Evolutionary conservation across 2,329 filamentous ascomycete species (phyloP), one percentile per base, ranked within the genome.

Genomic region (Alternaria rosae): DNA sequence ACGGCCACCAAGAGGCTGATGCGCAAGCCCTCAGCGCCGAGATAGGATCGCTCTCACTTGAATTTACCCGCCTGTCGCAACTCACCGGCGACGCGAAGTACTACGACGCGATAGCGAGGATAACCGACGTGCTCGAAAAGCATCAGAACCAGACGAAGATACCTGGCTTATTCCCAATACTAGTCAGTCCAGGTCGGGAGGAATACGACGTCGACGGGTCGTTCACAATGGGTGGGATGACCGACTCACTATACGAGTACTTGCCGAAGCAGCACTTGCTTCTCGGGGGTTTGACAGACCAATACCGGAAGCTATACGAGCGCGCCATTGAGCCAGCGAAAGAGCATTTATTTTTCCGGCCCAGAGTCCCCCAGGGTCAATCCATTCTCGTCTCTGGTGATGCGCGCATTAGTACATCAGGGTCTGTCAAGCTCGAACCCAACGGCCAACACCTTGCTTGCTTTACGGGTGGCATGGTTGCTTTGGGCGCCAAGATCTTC

Each of bases 321-420:
- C 87, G 86, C 59, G 86, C 88, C 5, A 86, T 90, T 28, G 86
- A 90, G 6, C 88, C 88, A 0, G 87, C 90, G 35, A 91, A 91
- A 67, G 85, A 92, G 66, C 86, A 91, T 76, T 84, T 97, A 10
- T 87, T 97, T 59, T 97, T 88, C 79, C 86, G 90, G 6, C 93
- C 93, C 1, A 91, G 95, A 87, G 86, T 88, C 20, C 86, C 88
- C 7, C 82, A 85, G 7, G 83, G 87, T 55, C 86, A 86, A 54
- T 87, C 94, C 62, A 86, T 95, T n/a, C 84, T 95, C 8, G 88
- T 95, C 63, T 87, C 91, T 0, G 90, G 91, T 23, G 88, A 88
- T 6, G 74, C 72, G 5, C 66, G 76, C 1, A 73, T 73, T 3
- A 81, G 75, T 48, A 84, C 85, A 10, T 76, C 70, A 1, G 83